Evolutionary conservation across 2,329 filamentous ascomycete species (phyloP).

Genomic region (Colletotrichum sp.): DNA sequence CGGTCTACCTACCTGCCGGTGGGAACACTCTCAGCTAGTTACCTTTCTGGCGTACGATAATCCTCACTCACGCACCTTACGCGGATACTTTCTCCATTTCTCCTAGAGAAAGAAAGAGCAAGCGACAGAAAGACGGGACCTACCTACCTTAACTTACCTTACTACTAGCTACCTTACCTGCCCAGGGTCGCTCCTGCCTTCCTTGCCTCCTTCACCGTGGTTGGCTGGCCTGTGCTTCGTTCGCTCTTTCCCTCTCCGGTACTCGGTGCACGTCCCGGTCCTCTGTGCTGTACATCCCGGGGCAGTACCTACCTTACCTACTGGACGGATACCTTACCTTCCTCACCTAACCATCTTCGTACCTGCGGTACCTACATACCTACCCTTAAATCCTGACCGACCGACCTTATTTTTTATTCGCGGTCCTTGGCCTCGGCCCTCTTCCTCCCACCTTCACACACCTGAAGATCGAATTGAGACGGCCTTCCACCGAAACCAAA

Average conservation of each 20-base stretch:
- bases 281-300: not conserved
- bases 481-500: slow-evolving; percentile 6
- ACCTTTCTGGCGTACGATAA: not conserved
- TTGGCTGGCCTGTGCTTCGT: slow-evolving; percentile 2
- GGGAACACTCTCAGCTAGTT: not conserved
- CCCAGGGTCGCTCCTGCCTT: not conserved
- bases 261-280: slow-evolving; percentile 19
- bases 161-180: too few species aligned
- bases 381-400: slow-evolving; percentile 19
- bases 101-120: not conserved
- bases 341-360: not conserved
- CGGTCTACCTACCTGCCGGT: not conserved
- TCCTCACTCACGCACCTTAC: not conserved
- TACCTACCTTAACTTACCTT: not conserved
- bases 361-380: not conserved
- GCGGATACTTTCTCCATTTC: not conserved
- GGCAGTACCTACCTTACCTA: not conserved
- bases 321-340: not conserved
- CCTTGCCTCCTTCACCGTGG: not conserved
- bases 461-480: slow-evolving; percentile 6
- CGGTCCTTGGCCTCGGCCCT: slow-evolving; percentile 21
- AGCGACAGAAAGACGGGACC: not conserved
- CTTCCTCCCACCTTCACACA: slow-evolving; percentile 20
- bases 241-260: slow-evolving; percentile 22
- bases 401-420: slow-evolving; percentile 23